phyloP scores from a whole-genome alignment of 148 eudicot genomes.

The Vaccinium darrowii region DNA sequence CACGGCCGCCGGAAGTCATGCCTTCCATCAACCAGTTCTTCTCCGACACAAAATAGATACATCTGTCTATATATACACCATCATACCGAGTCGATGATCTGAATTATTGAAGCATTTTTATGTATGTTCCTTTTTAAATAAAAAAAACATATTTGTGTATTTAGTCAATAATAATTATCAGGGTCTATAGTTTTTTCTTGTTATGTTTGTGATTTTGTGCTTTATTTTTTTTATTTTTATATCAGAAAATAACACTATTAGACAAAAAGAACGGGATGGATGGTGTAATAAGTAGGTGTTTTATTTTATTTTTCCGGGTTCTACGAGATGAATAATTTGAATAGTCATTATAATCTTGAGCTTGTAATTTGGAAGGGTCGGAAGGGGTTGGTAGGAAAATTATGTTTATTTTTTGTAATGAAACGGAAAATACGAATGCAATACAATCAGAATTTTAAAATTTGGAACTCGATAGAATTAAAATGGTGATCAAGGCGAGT shows the following conservation, averaged over 20 bases:
- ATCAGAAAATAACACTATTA: too few relatives aligned
- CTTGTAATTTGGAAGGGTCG: background rate
- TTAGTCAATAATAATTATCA: background rate
- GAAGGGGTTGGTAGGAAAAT: background rate
- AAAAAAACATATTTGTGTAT: background rate
- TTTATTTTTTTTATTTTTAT: too few relatives aligned
- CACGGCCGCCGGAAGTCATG: slow-evolving; percentile 85
- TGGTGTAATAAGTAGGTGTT: background rate
- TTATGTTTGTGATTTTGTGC: background rate
- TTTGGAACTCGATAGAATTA: too few relatives aligned
- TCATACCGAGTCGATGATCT: background rate
- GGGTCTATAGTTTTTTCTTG: background rate
- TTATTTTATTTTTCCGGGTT: background rate
- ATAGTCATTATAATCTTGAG: background rate
- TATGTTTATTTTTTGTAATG: too few relatives aligned
- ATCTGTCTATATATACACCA: background rate
- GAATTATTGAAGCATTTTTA: background rate
- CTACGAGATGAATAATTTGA: background rate
- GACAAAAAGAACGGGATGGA: background rate
- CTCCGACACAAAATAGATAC: slow-evolving; percentile 31
- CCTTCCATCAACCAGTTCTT: slow-evolving; percentile 82
- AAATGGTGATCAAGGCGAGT: too few relatives aligned
- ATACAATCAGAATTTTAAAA: too few relatives aligned
- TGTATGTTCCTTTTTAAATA: too few relatives aligned
- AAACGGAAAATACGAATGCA: too few relatives aligned